Conservation (phyloP, 169 alveolate species). For the Cyclospora cayetanensis region DNA sequence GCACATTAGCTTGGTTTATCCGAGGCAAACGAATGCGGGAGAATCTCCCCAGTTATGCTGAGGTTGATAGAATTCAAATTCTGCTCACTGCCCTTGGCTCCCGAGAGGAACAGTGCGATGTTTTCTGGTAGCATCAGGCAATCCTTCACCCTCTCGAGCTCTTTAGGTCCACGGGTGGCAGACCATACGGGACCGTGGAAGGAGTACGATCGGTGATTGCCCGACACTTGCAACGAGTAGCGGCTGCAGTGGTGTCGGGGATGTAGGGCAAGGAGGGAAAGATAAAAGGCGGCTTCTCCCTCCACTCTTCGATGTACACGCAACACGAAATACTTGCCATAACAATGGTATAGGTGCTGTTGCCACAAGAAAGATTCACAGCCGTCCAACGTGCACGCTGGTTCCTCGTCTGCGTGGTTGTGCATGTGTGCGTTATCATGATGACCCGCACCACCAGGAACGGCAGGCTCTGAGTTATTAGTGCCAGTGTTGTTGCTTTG, state of each 20-base stretch:
- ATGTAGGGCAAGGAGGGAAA: neutral
- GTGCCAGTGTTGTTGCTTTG: no score
- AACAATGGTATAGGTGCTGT: conserved; percentile 39
- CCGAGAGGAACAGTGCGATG: conserved; percentile 68
- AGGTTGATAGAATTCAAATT: conserved; percentile 36
- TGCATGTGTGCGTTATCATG: no score
- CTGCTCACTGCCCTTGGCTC: conserved; percentile 65
- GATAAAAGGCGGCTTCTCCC: conserved; percentile 6
- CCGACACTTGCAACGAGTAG: conserved; percentile 3
- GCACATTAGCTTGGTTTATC: neutral
- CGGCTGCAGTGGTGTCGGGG: conserved; percentile 64
- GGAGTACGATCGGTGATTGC: conserved; percentile 47
- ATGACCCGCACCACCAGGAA: no score
- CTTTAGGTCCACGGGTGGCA: conserved; percentile 11
- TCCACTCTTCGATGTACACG: conserved; percentile 63
- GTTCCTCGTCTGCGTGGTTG: neutral
- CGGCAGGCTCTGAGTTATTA: no score
- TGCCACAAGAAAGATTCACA: conserved; percentile 62
- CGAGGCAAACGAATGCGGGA: neutral
- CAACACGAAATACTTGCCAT: conserved; percentile 65
- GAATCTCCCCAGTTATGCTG: conserved; percentile 49
- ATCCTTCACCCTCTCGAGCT: conserved; percentile 63
- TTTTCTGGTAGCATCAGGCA: conserved; percentile 64
- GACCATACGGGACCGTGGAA: conserved; percentile 69
- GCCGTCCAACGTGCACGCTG: neutral